These are phyloP conservation scores for Anethum foeniculum DNA, from an alignment of 140 eudicot genomes.

Conservation along the genomic window DNA sequence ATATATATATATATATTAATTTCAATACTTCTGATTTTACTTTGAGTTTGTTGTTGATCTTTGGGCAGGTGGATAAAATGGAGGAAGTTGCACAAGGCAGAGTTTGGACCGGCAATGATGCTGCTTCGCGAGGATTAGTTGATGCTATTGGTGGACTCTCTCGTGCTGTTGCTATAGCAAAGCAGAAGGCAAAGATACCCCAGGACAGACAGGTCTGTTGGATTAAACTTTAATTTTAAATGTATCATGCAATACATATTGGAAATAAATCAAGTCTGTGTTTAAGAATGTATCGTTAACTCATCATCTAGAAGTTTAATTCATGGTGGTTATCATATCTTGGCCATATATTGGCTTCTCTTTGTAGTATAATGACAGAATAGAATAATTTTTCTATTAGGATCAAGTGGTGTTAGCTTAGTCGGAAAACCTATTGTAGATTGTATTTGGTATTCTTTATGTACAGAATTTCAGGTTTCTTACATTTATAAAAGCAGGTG, in stretches of 20 bases:
- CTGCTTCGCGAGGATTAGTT: constrained; percentile 77
- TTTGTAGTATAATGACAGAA: neutral
- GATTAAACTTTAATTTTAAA: neutral
- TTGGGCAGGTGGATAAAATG: constrained; percentile 60
- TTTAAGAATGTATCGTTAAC: neutral
- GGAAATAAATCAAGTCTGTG: neutral
- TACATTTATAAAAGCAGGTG: neutral
- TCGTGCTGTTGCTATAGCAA: constrained; percentile 90
- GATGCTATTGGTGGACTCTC: constrained; percentile 91
- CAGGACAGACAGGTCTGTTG: constrained; percentile 49
- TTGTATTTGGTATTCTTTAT: neutral
- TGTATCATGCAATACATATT: neutral
- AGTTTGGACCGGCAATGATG: constrained; percentile 91
- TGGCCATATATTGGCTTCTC: neutral
- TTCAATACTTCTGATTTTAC: neutral
- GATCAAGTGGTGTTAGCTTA: neutral
- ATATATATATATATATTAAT: neutral
- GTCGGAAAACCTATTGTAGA: neutral
- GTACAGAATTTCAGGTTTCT: neutral
- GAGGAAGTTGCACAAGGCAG: constrained; percentile 96
- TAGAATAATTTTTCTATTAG: neutral
- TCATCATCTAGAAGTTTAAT: neutral
- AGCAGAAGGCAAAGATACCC: constrained; percentile 81
- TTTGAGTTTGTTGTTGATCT: neutral
- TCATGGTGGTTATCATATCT: neutral